Percentiles rank a stretch among this genome's conserved stretches.
Conservation (phyloP, 306 rosid genomes). For the Cucurbita pepo region DNA sequence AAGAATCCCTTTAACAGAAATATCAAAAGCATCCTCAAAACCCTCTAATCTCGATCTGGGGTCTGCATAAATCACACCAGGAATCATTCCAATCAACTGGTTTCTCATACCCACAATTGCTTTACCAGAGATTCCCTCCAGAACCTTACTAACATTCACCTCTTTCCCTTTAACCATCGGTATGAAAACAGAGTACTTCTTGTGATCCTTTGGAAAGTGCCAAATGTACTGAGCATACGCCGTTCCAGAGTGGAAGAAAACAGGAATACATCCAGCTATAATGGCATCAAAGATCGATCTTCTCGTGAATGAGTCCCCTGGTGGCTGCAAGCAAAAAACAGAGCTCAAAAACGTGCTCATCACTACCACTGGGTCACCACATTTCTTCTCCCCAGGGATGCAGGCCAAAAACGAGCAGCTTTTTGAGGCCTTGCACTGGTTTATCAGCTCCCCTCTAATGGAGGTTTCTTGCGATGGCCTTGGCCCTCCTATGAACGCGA, state of each 20-base stretch:
- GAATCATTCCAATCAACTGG: slow-evolving; percentile 22
- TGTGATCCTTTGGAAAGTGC: slow-evolving; percentile 23
- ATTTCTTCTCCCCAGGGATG: slow-evolving; percentile 12
- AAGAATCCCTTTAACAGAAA: slow-evolving; percentile 22
- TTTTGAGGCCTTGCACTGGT: slow-evolving; percentile 20
- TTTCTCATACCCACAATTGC: slow-evolving; percentile 19
- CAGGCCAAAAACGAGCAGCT: slow-evolving; percentile 26
- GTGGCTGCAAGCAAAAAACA: slow-evolving; percentile 36
- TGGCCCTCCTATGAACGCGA: slow-evolving; percentile 28
- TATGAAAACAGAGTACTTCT: slow-evolving; percentile 23
- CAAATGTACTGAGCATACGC: slow-evolving; percentile 30
- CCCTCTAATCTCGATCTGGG: slow-evolving; percentile 17
- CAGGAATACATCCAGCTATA: slow-evolving; percentile 34
- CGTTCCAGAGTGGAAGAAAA: slow-evolving; percentile 37
- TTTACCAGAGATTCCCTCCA: slow-evolving; percentile 11
- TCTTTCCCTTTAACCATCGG: slow-evolving; percentile 11
- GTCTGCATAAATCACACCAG: slow-evolving; percentile 18
- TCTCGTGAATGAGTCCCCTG: slow-evolving; percentile 31
- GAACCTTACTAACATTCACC: slow-evolving; percentile 13
- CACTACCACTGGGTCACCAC: slow-evolving; percentile 21
- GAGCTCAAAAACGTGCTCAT: slow-evolving; percentile 33
- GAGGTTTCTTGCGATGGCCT: slow-evolving; percentile 23
- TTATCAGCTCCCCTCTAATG: slow-evolving; percentile 25
- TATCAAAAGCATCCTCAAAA: slow-evolving; percentile 32
- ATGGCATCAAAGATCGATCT: slow-evolving; percentile 34